A percentile compares a stretch with the other conserved stretches of the same genome.
These are phyloP conservation scores for Fusarium anguioides DNA, from an alignment of 2,329 filamentous ascomycete species.

Conservation along the genomic window DNA sequence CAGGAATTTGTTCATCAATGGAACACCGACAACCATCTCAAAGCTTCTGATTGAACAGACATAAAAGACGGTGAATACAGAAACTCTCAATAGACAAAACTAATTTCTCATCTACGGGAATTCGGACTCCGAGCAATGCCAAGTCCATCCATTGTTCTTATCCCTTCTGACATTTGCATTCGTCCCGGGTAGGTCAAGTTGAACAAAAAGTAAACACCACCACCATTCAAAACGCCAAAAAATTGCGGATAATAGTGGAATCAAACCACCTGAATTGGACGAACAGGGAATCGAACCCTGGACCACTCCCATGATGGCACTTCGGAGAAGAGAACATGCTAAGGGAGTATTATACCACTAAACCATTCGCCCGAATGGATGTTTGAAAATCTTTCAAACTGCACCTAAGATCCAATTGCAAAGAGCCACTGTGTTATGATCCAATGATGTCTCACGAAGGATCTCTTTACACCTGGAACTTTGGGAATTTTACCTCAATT, in stretches of 20 bases:
- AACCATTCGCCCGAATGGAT: constrained; percentile 36
- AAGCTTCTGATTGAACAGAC: not conserved
- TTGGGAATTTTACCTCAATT: too few relatives aligned
- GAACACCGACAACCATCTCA: too few relatives aligned
- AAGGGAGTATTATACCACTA: constrained; percentile 42
- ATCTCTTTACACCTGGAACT: too few relatives aligned
- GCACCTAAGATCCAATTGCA: rapidly evolving
- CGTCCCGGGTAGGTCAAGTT: not conserved
- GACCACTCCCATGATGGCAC: constrained; percentile 31
- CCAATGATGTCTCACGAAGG: too few relatives aligned
- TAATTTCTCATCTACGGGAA: not conserved
- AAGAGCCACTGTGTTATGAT: not conserved
- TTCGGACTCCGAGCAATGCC: not conserved
- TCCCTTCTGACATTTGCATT: rapidly evolving
- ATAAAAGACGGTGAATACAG: not conserved
- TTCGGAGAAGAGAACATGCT: constrained; percentile 2
- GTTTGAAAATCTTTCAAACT: rapidly evolving
- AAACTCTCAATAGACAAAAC: not conserved
- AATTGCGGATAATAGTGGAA: constrained; percentile 23
- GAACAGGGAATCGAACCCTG: constrained; percentile 41
- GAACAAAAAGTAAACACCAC: not conserved
- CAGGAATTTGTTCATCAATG: not conserved
- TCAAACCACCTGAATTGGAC: constrained; percentile 26
- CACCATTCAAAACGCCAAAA: not conserved
- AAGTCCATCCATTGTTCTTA: rapidly evolving